These are phyloP conservation scores for Alternaria burnsii DNA, from an alignment of 2,329 filamentous ascomycete species.

Conservation along the genomic window DNA sequence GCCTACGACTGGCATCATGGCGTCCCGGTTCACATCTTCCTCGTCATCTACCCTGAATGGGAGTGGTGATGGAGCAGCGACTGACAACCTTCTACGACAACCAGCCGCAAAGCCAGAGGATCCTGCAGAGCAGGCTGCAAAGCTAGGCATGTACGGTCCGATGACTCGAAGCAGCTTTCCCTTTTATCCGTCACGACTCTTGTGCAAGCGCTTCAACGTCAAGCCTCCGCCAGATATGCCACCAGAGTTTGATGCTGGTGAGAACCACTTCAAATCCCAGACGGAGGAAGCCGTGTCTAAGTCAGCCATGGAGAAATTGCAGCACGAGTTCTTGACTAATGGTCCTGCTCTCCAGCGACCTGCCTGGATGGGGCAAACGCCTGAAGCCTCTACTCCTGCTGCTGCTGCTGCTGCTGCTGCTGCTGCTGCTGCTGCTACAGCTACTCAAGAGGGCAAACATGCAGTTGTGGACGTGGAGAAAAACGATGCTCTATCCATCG, in stretches of 20 bases:
- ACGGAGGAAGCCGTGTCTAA: slow-evolving; percentile 62
- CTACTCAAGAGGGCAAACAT: slow-evolving; percentile 20
- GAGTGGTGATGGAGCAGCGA: slow-evolving; percentile 27
- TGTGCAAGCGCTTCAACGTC: slow-evolving; percentile 98
- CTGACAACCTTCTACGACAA: slow-evolving; percentile 54
- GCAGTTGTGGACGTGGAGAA: slow-evolving; percentile 71
- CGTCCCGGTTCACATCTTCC: slow-evolving; percentile 82
- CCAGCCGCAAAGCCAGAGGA: slow-evolving; percentile 70
- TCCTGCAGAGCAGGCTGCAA: slow-evolving; percentile 85
- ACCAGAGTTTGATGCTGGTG: slow-evolving; percentile 52
- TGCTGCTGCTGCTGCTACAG: neutral
- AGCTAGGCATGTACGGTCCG: slow-evolving; percentile 88
- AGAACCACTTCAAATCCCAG: slow-evolving; percentile 32
- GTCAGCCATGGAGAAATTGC: slow-evolving; percentile 57
- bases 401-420: slow-evolving; percentile 1
- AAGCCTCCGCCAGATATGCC: slow-evolving; percentile 74
- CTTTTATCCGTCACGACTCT: slow-evolving; percentile 81
- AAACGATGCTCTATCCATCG: slow-evolving; percentile 80
- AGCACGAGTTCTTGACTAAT: slow-evolving; percentile 42
- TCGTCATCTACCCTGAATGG: slow-evolving; percentile 44
- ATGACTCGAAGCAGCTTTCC: slow-evolving; percentile 77
- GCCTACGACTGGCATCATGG: slow-evolving; percentile 91
- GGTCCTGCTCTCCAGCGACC: slow-evolving; percentile 41
- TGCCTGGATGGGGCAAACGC: slow-evolving; percentile 35
- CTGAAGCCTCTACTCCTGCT: neutral